Percentiles rank a stretch among this genome's conserved stretches.
phyloP scores from a whole-genome alignment of 305 asterid species.

The Ilex paraguariensis region DNA sequence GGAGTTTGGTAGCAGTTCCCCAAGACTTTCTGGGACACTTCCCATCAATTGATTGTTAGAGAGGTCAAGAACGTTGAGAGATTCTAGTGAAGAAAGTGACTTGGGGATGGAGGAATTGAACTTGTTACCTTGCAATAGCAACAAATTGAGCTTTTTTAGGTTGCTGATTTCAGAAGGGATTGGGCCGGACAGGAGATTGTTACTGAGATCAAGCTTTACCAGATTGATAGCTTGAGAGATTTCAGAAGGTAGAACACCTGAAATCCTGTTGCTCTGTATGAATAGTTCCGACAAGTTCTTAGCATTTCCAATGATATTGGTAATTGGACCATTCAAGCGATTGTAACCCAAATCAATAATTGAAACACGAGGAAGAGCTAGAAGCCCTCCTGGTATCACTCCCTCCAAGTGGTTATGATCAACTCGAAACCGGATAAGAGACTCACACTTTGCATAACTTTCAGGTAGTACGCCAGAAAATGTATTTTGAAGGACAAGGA shows the following conservation, averaged over 20 bases:
- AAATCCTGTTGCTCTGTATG: constrained; percentile 10
- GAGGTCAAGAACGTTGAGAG: constrained; percentile 12
- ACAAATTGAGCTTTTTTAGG: constrained; percentile 12
- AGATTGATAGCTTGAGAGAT: constrained; percentile 10
- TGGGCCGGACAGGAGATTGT: constrained; percentile 15
- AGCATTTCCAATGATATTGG: constrained; percentile 7
- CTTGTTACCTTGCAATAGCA: constrained; percentile 11
- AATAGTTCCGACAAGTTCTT: constrained; percentile 14
- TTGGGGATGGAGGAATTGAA: constrained; percentile 13
- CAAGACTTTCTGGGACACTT: constrained; percentile 8
- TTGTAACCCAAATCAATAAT: constrained; percentile 14
- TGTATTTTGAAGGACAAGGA: too few species aligned
- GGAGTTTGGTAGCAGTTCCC: constrained; percentile 12
- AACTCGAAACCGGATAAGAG: too few species aligned
- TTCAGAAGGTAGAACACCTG: constrained; percentile 6
- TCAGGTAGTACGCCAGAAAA: too few species aligned
- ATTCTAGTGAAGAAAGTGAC: constrained; percentile 11
- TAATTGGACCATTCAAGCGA: constrained; percentile 7
- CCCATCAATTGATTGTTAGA: constrained; percentile 11
- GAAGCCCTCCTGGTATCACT: constrained; percentile 5
- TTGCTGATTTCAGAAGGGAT: constrained; percentile 9
- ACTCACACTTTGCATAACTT: too few species aligned
- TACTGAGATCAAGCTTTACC: constrained; percentile 18
- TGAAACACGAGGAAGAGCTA: constrained; percentile 12
- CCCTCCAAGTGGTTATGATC: neutral